Base-by-base conservation (phyloP, 306 rosid species). In the peach (Prunus persica) region DNA sequence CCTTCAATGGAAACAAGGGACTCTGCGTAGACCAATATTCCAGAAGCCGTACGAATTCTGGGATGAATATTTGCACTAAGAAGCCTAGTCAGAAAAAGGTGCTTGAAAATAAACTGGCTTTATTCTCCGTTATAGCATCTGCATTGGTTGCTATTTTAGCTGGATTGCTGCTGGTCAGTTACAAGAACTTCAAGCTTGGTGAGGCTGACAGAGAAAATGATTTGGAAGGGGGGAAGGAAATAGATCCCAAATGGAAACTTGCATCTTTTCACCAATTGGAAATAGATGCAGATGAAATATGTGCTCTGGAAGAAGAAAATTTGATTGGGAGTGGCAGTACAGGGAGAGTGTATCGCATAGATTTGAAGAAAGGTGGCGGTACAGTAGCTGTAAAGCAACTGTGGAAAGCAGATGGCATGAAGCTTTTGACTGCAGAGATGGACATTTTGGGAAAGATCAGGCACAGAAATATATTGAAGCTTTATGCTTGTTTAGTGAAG, bases 301-400 rank as follows among this genome's bases (percentile, higher is more conserved):
- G 96, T 64, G 78, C 79, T 73, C 82, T 96, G 79, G 80, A 89
- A 66, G 96, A 91, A 81, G 89, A 83, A 65, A 87, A 89, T 76
- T 78, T 96, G 82, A 89, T 96, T 56, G 99, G 99, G 5, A 89
- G 90, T 24, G 99, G 99, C 8, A 87, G 93, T 55, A 89, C 99
- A 0, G 99, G 97, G 74, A 96, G 86, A 77, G 99, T 96, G 65
- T 92, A 92, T 78, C 88, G 99, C 65, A 76, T 91, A 70, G 91
- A 83, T 60, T 76, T 89, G 85, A 89, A 77, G 85, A 88, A 81
- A 77, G 86, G 64, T 16, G 69, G 93, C 0, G 69, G 76, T 20
- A 81, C 78, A 0, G 97, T 96, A 82, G 99, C 99, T 6, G 97
- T 92, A 45, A 96, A 96, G 81, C 87, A 87, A 61, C 83, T 96